These are phyloP conservation scores for Litsea cubeba DNA, from an alignment of 164 flowering plant genomes.

Conservation along the genomic window DNA sequence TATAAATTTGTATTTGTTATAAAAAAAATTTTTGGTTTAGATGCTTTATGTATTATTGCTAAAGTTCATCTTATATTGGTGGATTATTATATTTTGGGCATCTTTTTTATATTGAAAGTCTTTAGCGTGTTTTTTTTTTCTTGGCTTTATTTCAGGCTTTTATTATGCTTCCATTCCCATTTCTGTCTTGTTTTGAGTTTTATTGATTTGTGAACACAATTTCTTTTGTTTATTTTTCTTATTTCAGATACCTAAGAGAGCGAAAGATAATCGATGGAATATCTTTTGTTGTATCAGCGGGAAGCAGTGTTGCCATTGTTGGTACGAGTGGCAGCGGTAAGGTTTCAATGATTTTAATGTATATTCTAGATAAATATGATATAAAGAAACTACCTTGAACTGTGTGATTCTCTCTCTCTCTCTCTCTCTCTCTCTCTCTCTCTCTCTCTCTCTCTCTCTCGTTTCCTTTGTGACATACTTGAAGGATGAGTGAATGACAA, in stretches of 20 bases:
- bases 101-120: too few relatives aligned
- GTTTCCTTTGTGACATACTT: too few relatives aligned
- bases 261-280: conserved; percentile 95
- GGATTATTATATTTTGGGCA: too few relatives aligned
- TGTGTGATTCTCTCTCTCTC: too few relatives aligned
- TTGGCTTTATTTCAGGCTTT: neutral
- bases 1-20: too few relatives aligned
- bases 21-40: too few relatives aligned
- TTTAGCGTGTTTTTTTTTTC: neutral
- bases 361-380: neutral
- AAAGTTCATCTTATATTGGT: too few relatives aligned
- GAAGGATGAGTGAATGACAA: too few relatives aligned
- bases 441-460: too few relatives aligned
- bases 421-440: too few relatives aligned
- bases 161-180: neutral
- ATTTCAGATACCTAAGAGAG: conserved; percentile 66
- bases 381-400: too few relatives aligned
- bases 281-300: conserved; percentile 84
- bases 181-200: neutral
- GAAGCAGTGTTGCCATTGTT: conserved; percentile 96
- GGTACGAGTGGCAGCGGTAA: conserved; percentile 99
- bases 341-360: conserved; percentile 8
- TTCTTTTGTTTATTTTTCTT: conserved; percentile 6
- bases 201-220: neutral
- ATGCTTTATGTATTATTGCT: too few relatives aligned